A percentile compares a stretch with the other conserved stretches of the same genome.
phyloP scores from a whole-genome alignment of 1,139 yeast species.

The Saccharomyces hybrid region DNA sequence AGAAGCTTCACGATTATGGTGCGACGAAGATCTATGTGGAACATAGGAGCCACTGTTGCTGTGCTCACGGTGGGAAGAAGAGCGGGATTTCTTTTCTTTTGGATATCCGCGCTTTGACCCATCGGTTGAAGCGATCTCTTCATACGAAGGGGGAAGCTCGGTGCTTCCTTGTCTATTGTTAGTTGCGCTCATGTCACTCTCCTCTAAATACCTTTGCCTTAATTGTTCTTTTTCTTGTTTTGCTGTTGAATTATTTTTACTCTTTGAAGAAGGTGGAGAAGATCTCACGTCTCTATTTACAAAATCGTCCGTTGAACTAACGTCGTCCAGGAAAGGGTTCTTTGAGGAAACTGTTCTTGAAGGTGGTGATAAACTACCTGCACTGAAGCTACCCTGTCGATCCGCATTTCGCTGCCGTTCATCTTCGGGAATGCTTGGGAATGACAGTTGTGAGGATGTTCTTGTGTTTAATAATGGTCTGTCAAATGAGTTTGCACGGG shows the following conservation, averaged over 20 bases:
- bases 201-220: slow-evolving; percentile 26
- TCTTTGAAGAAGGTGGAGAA: slow-evolving; percentile 4
- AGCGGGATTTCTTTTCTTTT: slow-evolving; percentile 14
- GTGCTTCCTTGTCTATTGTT: slow-evolving; percentile 4
- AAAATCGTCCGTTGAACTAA: not conserved
- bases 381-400: not conserved
- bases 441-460: not conserved
- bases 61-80: not conserved
- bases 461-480: not conserved
- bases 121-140: slow-evolving; percentile 44
- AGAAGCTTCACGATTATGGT: slow-evolving; percentile 7
- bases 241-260: slow-evolving; percentile 28
- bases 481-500: slow-evolving; percentile 3
- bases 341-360: slow-evolving; percentile 10
- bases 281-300: too few relatives aligned
- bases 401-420: not conserved
- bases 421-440: not conserved
- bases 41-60: slow-evolving; percentile 1
- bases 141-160: slow-evolving; percentile 52
- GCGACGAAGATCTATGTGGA: not conserved
- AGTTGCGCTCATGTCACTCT: slow-evolving; percentile 5
- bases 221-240: slow-evolving; percentile 30
- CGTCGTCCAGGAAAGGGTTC: slow-evolving; percentile 30
- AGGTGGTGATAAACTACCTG: slow-evolving; percentile 2
- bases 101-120: slow-evolving; percentile 30